Conservation (phyloP, 2,329 filamentous ascomycete genomes). For the Ceratocystis destructans region DNA sequence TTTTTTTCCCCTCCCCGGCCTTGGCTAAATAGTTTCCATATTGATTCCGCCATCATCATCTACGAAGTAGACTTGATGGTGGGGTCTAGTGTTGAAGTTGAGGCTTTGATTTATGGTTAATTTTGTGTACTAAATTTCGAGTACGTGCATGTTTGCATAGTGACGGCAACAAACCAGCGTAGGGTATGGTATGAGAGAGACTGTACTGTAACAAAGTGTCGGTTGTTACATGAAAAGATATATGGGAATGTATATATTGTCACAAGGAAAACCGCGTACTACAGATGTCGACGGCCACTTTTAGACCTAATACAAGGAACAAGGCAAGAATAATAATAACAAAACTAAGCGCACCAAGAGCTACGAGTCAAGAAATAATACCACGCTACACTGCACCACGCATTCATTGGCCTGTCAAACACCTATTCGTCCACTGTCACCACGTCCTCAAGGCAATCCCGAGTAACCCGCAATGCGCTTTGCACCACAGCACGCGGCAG, state of each 20-base stretch:
- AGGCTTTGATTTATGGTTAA: too few relatives aligned
- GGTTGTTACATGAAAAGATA: not conserved
- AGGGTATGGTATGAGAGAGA: too few relatives aligned
- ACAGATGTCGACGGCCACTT: not conserved
- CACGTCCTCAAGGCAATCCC: conserved; percentile 43
- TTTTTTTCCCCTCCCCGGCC: conserved; percentile 19
- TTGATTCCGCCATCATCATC: too few relatives aligned
- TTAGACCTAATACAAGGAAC: not conserved
- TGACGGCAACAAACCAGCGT: too few relatives aligned
- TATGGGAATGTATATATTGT: not conserved
- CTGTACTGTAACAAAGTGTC: too few relatives aligned
- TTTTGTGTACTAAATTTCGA: too few relatives aligned
- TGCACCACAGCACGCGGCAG: conserved; percentile 47
- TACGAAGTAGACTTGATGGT: too few relatives aligned
- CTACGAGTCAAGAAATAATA: not conserved
- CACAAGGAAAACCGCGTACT: not conserved
- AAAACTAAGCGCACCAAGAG: not conserved
- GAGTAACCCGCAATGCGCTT: conserved; percentile 46
- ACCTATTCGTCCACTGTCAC: conserved; percentile 27
- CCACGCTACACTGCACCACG: not conserved
- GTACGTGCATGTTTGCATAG: too few relatives aligned
- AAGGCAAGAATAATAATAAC: not conserved
- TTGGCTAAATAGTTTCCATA: not conserved
- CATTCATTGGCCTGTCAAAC: not conserved
- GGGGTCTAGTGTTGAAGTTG: too few relatives aligned